Base-by-base conservation (phyloP, 169 alveolate genomes). In the Pseudocohnilembus persalinus region DNA sequence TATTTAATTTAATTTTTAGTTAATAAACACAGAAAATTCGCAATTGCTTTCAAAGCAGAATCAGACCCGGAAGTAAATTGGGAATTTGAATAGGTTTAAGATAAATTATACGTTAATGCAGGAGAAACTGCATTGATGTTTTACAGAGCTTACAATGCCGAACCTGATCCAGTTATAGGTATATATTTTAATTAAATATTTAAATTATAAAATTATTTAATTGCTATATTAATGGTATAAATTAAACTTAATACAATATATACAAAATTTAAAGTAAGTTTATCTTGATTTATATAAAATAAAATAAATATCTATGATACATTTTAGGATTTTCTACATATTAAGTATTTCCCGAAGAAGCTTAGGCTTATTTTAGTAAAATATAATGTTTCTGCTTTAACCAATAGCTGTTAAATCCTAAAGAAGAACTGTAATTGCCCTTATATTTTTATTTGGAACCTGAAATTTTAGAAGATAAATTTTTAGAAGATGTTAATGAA, bases 311-410 rank as follows among this genome's bases (percentile, higher is more conserved):
- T 77, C 20, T 28, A 31, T 77, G 28, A 31, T 77, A 25, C 34
- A 34, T 49, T 35, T 49, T 63, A 86, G 90, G 90, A 49, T 86
- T 86, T 81, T 82, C 90, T 26, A 86, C 90, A 6, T 92, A 92
- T 87, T 76, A 92, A 81, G 90, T 92, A 29, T 89, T 78, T 75
- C 96, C 96, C 20, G 91, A 88, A 64, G 96, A 92, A 49, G 91
- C 92, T 73, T 81, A 92, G 20, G 86, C 90, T 0, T 92, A 92
- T 83, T 92, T 92, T 77, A 88, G 89, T 27, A 92, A 92, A 81
- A 89, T 92, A 77, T 85, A 92, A 73, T 92, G 96, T 74, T 92
- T 92, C 72, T 92, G 96, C 77, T 92, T 92, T 85, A 92, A 92
- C 73, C 85, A 92, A 74, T 68, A 92, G 78, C 34, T 92, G 32